Evolutionary conservation across 352 stramenopile genomes (phyloP).

Genomic region (Phytophthora boehmeriae): DNA sequence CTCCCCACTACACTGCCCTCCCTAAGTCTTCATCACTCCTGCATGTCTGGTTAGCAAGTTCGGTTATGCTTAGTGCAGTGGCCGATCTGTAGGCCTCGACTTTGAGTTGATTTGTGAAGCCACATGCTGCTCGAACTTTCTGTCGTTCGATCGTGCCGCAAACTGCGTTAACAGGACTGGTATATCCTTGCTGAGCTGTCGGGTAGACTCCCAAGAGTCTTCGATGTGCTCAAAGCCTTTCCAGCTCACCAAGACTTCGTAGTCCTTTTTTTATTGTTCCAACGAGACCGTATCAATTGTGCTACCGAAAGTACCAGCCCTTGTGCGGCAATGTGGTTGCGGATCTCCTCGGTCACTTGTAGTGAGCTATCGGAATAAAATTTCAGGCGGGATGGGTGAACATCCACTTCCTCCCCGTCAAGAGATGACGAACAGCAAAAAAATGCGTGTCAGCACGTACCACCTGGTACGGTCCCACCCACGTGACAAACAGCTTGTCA

Average conservation of each 20-base stretch:
- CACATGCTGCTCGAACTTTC: neutral
- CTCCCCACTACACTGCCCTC: too few relatives aligned
- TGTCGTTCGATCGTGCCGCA: neutral
- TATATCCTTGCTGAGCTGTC: neutral
- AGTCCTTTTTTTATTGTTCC: neutral
- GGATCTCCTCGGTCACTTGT: neutral
- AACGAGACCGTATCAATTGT: neutral
- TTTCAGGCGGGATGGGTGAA: neutral
- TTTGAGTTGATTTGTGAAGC: too few relatives aligned
- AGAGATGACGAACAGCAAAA: neutral
- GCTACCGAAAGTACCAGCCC: neutral
- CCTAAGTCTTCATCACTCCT: too few relatives aligned
- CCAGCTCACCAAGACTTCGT: neutral
- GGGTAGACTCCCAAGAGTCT: neutral
- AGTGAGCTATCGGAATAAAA: neutral
- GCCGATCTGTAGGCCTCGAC: too few relatives aligned
- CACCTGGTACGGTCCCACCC: too few relatives aligned
- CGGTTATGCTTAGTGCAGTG: too few relatives aligned
- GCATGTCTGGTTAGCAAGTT: too few relatives aligned
- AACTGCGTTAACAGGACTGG: neutral
- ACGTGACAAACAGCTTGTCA: neutral
- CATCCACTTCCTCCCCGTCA: too few relatives aligned
- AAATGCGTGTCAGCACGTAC: neutral
- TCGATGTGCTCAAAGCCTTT: too few relatives aligned
- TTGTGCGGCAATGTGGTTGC: neutral